A percentile compares a stretch with the other conserved stretches of the same genome.
These are phyloP conservation scores for Aspergillus japonicus DNA, from an alignment of 2,329 filamentous ascomycete genomes.

Conservation along the genomic window DNA sequence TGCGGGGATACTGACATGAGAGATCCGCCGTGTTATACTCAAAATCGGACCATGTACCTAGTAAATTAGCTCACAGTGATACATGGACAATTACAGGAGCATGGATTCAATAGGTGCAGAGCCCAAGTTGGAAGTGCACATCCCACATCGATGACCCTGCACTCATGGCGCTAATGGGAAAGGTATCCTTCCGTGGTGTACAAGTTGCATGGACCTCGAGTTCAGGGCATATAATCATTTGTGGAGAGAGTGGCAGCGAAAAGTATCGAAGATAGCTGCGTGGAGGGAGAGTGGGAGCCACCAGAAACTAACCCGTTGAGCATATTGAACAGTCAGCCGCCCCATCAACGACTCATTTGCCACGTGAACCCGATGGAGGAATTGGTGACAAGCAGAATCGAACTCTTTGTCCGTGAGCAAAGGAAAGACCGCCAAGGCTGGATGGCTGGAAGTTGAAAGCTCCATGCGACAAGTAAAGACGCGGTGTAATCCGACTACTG, in stretches of 20 bases:
- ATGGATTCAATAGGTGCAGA: background rate
- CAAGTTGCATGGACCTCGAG: background rate
- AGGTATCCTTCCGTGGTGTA: background rate
- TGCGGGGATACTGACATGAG: conserved; percentile 8
- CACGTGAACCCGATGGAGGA: conserved; percentile 52
- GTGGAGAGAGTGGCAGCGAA: no score
- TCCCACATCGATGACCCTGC: background rate
- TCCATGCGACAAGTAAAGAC: conserved; percentile 20
- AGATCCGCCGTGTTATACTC: conserved; percentile 30
- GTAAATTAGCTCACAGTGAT: conserved; percentile 10
- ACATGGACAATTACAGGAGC: background rate
- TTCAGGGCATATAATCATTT: no score
- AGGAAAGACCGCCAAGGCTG: conserved; percentile 51
- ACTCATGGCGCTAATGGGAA: conserved; percentile 1
- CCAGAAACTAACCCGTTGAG: conserved; percentile 8
- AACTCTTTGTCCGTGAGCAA: conserved; percentile 64
- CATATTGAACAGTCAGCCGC: conserved; percentile 38
- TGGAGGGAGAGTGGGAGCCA: background rate
- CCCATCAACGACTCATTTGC: conserved; percentile 55
- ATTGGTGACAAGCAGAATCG: conserved; percentile 61
- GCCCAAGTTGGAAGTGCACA: background rate
- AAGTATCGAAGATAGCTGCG: no score
- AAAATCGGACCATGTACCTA: conserved; percentile 29
- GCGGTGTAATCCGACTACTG: conserved; percentile 17
- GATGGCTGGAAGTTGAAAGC: background rate